Percentiles rank a stretch among this genome's conserved stretches.
Conservation (phyloP, 768 basidiomycete genomes). For the Rhizopogon salebrosus region DNA sequence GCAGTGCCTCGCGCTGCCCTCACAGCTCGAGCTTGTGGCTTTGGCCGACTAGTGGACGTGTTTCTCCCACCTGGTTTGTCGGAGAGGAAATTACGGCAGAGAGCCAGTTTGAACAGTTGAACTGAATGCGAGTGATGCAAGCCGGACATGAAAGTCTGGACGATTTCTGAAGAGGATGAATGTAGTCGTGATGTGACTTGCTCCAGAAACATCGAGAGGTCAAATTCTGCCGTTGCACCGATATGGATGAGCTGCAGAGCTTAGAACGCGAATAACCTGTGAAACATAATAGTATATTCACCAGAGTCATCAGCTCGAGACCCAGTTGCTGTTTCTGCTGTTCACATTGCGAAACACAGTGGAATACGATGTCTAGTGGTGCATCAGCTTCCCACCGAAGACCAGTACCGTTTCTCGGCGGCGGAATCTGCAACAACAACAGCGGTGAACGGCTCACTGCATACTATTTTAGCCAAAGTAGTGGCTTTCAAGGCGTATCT, state of each 20-base stretch:
- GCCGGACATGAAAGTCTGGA: slow-evolving; percentile 32
- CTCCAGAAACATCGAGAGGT: slow-evolving; percentile 31
- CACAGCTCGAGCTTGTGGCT: slow-evolving; percentile 26
- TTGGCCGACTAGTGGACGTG: slow-evolving; percentile 23
- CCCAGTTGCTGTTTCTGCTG: slow-evolving; percentile 27
- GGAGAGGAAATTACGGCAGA: slow-evolving; percentile 37
- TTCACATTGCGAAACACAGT: slow-evolving; percentile 29
- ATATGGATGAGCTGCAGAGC: slow-evolving; percentile 36
- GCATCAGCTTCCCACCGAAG: slow-evolving; percentile 52
- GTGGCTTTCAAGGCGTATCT: neutral
- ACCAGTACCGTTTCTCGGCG: slow-evolving; percentile 39
- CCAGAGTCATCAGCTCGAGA: slow-evolving; percentile 28
- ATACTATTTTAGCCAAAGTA: slow-evolving; percentile 5
- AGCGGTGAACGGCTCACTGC: slow-evolving; percentile 45
- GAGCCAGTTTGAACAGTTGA: slow-evolving; percentile 36
- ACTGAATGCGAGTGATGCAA: slow-evolving; percentile 30
- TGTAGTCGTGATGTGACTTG: slow-evolving; percentile 32
- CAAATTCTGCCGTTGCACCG: slow-evolving; percentile 31
- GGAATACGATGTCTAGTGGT: slow-evolving; percentile 44
- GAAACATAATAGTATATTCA: slow-evolving; percentile 8
- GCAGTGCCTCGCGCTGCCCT: slow-evolving; percentile 11
- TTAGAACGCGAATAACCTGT: neutral
- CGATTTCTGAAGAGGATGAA: slow-evolving; percentile 21
- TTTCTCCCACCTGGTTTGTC: slow-evolving; percentile 14
- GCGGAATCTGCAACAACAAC: slow-evolving; percentile 55